Base-by-base conservation (phyloP, 257 asterid species). In the Penstemon davidsonii region DNA sequence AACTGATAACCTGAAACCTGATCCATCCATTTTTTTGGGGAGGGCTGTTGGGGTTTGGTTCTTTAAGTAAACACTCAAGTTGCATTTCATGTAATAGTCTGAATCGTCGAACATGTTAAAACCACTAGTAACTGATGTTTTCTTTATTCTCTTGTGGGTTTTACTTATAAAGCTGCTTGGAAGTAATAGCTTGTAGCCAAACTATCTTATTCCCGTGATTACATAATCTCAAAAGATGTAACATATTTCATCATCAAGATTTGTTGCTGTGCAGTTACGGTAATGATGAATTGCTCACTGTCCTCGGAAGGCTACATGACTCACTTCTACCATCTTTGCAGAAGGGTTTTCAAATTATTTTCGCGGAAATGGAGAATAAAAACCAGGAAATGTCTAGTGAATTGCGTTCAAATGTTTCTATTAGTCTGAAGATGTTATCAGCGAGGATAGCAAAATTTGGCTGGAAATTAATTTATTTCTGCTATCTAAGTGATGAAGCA, bases 401-500 rank as follows among this genome's bases (percentile, higher is more conserved):
- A 55, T 75, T 82, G 78, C 81, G 75, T 72, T 79, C 94, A 61
- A 75, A 84, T 78, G 73, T 81, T 70, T 60, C 77, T 67, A 69
- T 77, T 73, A 88, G 96, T 73, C 60, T 91, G 81, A 83, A 83
- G 85, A 81, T 87, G 80, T 69, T 93, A 69, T 84, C 94, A 4
- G 67, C 69, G 49, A 81, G 97, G 76, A 85, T 93, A 55, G 84
- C 84, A 56, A 80, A 80, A 38, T 74, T 93, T 70, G 90, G 95
- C 67, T 87, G 99, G 99, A 87, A 72, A 69, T 78, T 93, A 76
- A 72, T 93, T 3, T 69, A 82, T 65, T 72, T 79, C 60, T 93
- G 96, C 80, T 88, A 84, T 84, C 88, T 88, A 45, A 86, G 97
- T 65, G 96, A 88, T 49, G 99, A 88, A 58, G 89, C 86, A 54